Conservation (phyloP, 768 basidiomycete genomes). For the Crucibulum laeve region DNA sequence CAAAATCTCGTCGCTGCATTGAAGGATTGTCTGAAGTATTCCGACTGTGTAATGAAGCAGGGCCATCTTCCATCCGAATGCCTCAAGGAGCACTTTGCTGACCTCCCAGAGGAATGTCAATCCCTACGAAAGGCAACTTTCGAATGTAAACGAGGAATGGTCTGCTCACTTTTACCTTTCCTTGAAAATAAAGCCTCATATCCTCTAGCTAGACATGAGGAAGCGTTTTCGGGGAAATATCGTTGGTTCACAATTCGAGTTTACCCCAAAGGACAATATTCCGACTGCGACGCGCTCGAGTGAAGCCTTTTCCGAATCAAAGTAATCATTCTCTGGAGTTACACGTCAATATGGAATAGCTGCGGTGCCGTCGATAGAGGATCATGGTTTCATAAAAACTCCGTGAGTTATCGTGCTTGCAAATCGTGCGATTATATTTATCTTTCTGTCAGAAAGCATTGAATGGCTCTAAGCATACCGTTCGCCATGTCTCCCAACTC, state of each 20-base stretch:
- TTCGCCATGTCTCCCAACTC: no score
- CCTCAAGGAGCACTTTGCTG: constrained; percentile 65
- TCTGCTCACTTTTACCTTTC: constrained; percentile 5
- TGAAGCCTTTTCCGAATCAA: not conserved
- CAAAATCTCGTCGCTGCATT: constrained; percentile 71
- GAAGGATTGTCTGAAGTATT: constrained; percentile 78
- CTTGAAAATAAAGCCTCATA: not conserved
- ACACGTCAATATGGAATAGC: no score
- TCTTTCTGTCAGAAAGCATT: no score
- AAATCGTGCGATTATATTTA: no score
- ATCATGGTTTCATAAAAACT: no score
- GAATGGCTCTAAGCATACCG: no score
- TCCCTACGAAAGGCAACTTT: constrained; percentile 77
- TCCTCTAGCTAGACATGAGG: constrained; percentile 71
- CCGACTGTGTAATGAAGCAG: constrained; percentile 83
- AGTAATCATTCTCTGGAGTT: constrained; percentile 1
- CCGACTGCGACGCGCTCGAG: not conserved
- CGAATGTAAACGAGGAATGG: constrained; percentile 91
- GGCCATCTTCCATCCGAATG: constrained; percentile 82
- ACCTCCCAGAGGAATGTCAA: constrained; percentile 80
- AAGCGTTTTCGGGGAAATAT: constrained; percentile 78
- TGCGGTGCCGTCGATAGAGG: no score
- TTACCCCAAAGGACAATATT: constrained; percentile 20
- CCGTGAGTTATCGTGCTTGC: no score
- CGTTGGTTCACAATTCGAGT: constrained; percentile 48